A percentile compares a stretch with the other conserved stretches of the same genome.
These are phyloP conservation scores for Pholiota molesta DNA, from an alignment of 768 basidiomycete genomes.

Conservation along the genomic window DNA sequence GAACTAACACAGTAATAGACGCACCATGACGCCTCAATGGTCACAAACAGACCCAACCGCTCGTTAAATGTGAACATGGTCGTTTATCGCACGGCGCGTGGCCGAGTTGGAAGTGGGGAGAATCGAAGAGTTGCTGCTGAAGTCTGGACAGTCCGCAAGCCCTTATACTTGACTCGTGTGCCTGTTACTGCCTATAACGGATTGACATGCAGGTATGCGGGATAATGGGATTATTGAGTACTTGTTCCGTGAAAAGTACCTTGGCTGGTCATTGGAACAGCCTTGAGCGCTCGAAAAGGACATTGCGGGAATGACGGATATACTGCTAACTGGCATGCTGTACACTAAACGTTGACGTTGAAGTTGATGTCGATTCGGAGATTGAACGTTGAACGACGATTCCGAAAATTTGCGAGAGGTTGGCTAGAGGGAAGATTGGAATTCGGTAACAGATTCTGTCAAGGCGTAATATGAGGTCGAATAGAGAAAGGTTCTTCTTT, in stretches of 20 bases:
- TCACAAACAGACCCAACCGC: slow-evolving; percentile 26
- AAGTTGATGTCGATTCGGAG: too few relatives aligned
- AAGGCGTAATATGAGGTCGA: too few relatives aligned
- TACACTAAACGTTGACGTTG: not conserved
- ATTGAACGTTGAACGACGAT: too few relatives aligned
- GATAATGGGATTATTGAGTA: too few relatives aligned
- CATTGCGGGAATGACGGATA: not conserved
- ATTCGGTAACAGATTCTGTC: too few relatives aligned
- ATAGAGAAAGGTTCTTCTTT: too few relatives aligned
- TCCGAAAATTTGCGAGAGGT: too few relatives aligned
- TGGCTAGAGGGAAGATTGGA: too few relatives aligned
- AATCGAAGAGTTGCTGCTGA: not conserved
- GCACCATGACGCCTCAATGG: slow-evolving; percentile 21
- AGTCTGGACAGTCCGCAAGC: not conserved
- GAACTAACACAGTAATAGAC: not conserved
- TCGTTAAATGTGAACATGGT: slow-evolving; percentile 27
- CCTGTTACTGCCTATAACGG: not conserved
- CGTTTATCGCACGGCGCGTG: not conserved
- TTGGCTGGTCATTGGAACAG: not conserved
- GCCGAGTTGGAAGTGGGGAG: not conserved
- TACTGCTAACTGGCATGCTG: not conserved
- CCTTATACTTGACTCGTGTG: not conserved
- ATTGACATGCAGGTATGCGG: not conserved
- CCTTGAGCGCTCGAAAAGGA: not conserved
- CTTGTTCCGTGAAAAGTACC: too few relatives aligned